These are phyloP conservation scores for Petunia secreta DNA, from an alignment of 257 asterid genomes.

Conservation along the genomic window DNA sequence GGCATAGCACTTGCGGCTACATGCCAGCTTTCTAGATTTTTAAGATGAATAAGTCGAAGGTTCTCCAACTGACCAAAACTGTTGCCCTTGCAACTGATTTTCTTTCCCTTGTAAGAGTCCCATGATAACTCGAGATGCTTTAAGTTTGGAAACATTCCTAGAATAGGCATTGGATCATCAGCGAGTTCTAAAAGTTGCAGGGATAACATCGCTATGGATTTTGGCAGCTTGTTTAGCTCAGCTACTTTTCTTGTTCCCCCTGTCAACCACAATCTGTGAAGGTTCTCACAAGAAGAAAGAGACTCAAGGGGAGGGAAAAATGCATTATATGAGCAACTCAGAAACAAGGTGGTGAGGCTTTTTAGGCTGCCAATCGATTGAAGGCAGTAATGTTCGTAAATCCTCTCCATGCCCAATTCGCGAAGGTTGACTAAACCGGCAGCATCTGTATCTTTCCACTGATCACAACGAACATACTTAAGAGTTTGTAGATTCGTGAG, in stretches of 20 bases:
- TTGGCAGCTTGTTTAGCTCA: neutral
- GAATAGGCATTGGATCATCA: conserved; percentile 29
- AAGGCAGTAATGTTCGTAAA: neutral
- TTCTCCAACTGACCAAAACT: conserved; percentile 15
- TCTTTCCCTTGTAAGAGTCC: neutral
- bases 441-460: conserved; percentile 25
- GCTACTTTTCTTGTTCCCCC: neutral
- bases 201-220: neutral
- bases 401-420: neutral
- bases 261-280: conserved; percentile 3
- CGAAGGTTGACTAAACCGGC: conserved; percentile 19
- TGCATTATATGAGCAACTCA: neutral
- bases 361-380: conserved; percentile 15
- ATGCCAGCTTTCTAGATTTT: conserved; percentile 1
- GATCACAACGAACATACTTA: neutral
- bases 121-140: neutral
- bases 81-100: neutral
- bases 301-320: conserved; percentile 3
- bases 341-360: conserved; percentile 18
- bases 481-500: conserved; percentile 25
- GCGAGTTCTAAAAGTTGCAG: neutral
- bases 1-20: neutral
- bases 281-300: conserved; percentile 20
- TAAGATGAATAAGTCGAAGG: neutral
- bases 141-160: conserved; percentile 17